Base-by-base conservation (phyloP, 2,329 filamentous ascomycete genomes). In the Cadophora luteo-olivacea region DNA sequence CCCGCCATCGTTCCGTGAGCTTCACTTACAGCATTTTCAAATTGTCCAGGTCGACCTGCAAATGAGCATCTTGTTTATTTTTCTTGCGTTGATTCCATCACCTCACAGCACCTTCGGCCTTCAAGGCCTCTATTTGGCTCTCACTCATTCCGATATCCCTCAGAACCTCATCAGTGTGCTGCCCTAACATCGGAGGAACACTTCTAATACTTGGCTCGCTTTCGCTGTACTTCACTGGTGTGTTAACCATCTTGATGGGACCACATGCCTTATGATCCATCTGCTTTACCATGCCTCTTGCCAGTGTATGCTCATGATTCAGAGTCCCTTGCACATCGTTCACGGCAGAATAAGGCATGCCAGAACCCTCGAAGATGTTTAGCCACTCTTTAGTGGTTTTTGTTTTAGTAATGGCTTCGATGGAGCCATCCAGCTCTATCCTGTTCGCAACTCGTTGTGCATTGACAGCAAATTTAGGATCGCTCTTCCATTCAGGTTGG, bases 271-370 rank as follows among this genome's bases (percentile, higher is more conserved):
- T 87, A 77, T 99, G 96, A 0, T 97, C 87, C 55, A 97, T 84
- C 77, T 97, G 91, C 16, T 92, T 88, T 0, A 99, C 91, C 96
- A 99, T 99, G 69, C 90, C 87, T 68, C 96, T 87, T 25, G 94
- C 94, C 82, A 81, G 83, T 81, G 93, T 93, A 80, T 99, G 96
- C 70, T 91, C 87, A 77, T 97, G 94, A 69, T 91, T 90, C 64
- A 99, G 82, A 0, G 96, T 93, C 24, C 85, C 87, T 79, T 96
- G 91, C 8, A 99, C 89, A 77, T 99, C 95, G 77, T 98, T 99
- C 74, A 99, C 92, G 0, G 95, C 93, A 0, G 95, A 92, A 77
- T 96, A 99, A 0, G 96, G 96, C 90, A 99, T 90, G 5, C 96
- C 96, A 68, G 87, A 92, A n/a, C 93, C 94, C 75, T 97, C 93